A percentile compares a stretch with the other conserved stretches of the same genome.
phyloP scores from a whole-genome alignment of 106 monocot genomes.

The Hemerocallis citrina region DNA sequence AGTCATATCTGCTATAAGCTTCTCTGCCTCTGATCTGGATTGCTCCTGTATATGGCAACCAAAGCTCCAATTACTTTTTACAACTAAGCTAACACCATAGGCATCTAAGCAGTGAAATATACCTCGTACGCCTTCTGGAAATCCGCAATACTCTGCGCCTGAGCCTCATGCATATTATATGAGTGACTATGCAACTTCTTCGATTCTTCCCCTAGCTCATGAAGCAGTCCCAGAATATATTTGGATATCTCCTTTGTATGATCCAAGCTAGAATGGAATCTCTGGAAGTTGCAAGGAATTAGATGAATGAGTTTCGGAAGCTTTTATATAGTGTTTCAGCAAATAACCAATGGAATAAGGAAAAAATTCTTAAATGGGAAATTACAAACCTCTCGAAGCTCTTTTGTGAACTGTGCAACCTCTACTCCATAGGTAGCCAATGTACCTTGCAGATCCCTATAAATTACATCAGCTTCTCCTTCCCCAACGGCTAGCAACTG shows the following conservation, averaged over 20 bases:
- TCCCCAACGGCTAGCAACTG: constrained; percentile 64
- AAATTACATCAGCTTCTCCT: constrained; percentile 46
- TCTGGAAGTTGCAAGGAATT: constrained; percentile 28
- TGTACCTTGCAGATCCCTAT: constrained; percentile 45
- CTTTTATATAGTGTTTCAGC: background rate
- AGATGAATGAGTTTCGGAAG: background rate
- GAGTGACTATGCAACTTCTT: constrained; percentile 40
- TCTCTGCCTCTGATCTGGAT: constrained; percentile 57
- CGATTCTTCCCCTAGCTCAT: constrained; percentile 40
- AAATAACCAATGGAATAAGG: background rate
- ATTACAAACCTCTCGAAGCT: constrained; percentile 60
- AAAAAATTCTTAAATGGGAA: background rate
- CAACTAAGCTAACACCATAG: background rate
- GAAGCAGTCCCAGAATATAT: constrained; percentile 43
- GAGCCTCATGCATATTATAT: constrained; percentile 36
- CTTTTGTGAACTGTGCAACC: constrained; percentile 54
- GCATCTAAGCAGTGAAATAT: background rate
- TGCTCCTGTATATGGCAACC: constrained; percentile 49
- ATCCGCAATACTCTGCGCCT: constrained; percentile 37
- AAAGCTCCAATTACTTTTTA: constrained; percentile 10
- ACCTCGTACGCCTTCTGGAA: constrained; percentile 84
- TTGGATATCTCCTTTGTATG: constrained; percentile 53
- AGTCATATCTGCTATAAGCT: constrained; percentile 58
- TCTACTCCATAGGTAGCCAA: constrained; percentile 56
- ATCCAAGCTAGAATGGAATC: constrained; percentile 33